Percentiles rank a stretch among this genome's conserved stretches.
phyloP scores from a whole-genome alignment of 176 grass and related monocot species.

The Aegilops sharonensis region DNA sequence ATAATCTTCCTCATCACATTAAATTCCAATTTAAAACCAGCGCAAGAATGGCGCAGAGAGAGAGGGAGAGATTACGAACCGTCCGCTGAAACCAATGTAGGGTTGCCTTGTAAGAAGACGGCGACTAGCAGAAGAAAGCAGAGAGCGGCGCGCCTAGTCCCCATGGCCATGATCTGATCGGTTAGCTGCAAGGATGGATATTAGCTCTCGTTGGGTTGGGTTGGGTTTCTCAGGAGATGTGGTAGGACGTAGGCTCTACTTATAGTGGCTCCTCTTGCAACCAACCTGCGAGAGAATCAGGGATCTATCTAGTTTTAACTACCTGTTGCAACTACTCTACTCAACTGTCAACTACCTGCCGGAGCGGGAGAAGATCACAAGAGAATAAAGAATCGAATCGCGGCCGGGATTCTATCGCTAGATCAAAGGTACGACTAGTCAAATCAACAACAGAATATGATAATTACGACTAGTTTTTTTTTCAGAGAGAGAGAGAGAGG shows the following conservation, averaged over 20 bases:
- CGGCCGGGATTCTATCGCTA: background rate
- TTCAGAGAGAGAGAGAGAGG: too few species aligned
- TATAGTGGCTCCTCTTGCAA: background rate
- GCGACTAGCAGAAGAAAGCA: background rate
- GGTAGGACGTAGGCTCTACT: background rate
- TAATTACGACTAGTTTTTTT: too few species aligned
- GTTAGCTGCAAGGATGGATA: too few species aligned
- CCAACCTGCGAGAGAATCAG: background rate
- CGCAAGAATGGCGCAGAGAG: too few species aligned
- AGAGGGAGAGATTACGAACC: background rate
- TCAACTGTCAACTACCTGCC: too few species aligned
- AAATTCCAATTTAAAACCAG: too few species aligned
- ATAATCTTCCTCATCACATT: too few species aligned
- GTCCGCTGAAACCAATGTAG: background rate
- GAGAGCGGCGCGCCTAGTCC: background rate
- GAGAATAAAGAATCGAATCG: background rate
- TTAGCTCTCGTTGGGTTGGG: too few species aligned
- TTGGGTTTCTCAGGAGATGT: too few species aligned
- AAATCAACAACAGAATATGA: too few species aligned
- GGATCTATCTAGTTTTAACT: background rate
- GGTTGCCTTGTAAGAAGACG: background rate
- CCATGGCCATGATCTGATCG: background rate
- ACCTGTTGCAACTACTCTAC: background rate
- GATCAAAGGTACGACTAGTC: too few species aligned
- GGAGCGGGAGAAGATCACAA: background rate